Percentiles rank a stretch among this genome's conserved stretches.
Conservation (phyloP, 129 eudicot species). For the Solidago caesia region DNA sequence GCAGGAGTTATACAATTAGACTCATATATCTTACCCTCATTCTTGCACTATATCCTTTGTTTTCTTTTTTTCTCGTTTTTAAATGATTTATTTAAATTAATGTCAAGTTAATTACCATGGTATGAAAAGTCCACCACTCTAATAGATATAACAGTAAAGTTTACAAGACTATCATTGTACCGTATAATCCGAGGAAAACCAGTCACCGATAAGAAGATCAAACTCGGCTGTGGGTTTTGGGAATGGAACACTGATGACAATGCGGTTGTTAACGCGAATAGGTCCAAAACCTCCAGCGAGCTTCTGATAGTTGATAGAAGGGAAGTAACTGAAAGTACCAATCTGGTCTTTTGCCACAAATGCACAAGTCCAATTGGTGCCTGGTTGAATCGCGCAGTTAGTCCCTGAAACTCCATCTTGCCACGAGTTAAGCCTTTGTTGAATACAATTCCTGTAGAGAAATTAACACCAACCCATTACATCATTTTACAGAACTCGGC, state of each 20-base stretch:
- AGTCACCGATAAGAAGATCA: slow-evolving; percentile 79
- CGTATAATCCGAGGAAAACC: slow-evolving; percentile 49
- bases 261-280: slow-evolving; percentile 65
- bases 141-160: background rate
- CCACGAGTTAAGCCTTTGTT: slow-evolving; percentile 83
- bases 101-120: background rate
- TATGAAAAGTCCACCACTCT: background rate
- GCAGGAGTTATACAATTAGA: too few species aligned
- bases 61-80: too few species aligned
- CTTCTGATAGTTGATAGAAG: slow-evolving; percentile 63
- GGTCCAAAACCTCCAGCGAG: slow-evolving; percentile 78
- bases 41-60: background rate
- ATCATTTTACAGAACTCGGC: background rate
- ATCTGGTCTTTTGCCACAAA: slow-evolving; percentile 73
- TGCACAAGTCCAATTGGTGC: slow-evolving; percentile 70
- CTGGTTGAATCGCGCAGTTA: slow-evolving; percentile 68
- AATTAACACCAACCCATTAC: background rate
- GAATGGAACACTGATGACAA: slow-evolving; percentile 66
- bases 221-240: slow-evolving; percentile 80
- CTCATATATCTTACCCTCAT: background rate
- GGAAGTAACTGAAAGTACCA: slow-evolving; percentile 61
- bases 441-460: slow-evolving; percentile 68
- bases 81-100: too few species aligned
- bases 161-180: slow-evolving; percentile 26
- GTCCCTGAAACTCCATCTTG: slow-evolving; percentile 91